These are phyloP conservation scores for Paraphaeosphaeria sporulosa DNA, from an alignment of 2,329 filamentous ascomycete species.

Conservation along the genomic window DNA sequence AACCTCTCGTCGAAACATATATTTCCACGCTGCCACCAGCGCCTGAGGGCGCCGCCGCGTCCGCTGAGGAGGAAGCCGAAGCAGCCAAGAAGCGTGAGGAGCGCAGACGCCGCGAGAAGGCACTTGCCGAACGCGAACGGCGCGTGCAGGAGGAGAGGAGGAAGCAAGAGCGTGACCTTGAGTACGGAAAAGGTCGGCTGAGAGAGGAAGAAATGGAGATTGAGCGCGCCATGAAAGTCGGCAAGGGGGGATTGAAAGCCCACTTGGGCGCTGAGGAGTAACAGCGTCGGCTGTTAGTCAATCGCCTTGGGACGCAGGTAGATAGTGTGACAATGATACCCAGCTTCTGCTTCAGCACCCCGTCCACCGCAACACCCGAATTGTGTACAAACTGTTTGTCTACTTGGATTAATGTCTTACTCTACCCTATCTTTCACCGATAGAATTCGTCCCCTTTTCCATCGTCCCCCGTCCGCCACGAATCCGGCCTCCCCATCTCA, in stretches of 20 bases:
- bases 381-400: not conserved
- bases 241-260: conserved; percentile 70
- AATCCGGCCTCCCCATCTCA: conserved; percentile 12
- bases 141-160: conserved; percentile 70
- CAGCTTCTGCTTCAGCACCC: not conserved
- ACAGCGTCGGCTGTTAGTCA: not conserved
- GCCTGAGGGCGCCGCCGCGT: conserved; percentile 53
- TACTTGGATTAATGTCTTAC: not conserved
- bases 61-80: conserved; percentile 62
- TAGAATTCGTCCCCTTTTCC: not conserved
- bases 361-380: not conserved
- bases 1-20: conserved; percentile 71
- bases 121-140: conserved; percentile 70
- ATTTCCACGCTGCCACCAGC: conserved; percentile 69
- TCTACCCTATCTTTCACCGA: not conserved
- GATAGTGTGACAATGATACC: not conserved
- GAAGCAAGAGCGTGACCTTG: conserved; percentile 65
- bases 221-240: conserved; percentile 72
- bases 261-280: conserved; percentile 55
- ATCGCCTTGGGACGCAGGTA: no score
- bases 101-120: conserved; percentile 65
- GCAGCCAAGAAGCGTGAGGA: conserved; percentile 48
- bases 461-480: not conserved
- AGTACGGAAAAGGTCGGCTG: conserved; percentile 67
- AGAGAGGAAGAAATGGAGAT: conserved; percentile 73